Evolutionary conservation across 2,329 filamentous ascomycete species (phyloP).

Genomic region (Colletotrichum simmondsii): DNA sequence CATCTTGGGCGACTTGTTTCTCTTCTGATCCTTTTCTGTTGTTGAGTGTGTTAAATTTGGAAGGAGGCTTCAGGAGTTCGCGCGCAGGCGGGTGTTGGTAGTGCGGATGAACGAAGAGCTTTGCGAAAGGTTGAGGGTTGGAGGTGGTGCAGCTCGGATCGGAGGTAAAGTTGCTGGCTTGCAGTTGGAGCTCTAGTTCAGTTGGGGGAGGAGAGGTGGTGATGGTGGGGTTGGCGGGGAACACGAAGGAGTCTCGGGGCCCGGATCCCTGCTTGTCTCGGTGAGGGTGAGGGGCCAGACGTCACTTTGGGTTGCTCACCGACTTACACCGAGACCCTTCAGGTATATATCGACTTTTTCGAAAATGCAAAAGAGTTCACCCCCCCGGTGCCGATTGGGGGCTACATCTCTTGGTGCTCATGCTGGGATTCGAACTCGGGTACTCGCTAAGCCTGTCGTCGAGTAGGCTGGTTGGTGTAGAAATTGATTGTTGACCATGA

Average conservation of each 20-base stretch:
- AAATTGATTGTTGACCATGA: too few species aligned
- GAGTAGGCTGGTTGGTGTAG: too few species aligned
- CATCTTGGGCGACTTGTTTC: constrained; percentile 40
- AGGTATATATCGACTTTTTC: not conserved
- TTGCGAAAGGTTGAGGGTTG: not conserved
- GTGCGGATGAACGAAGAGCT: not conserved
- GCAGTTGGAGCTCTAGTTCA: constrained; percentile 13
- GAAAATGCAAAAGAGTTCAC: not conserved
- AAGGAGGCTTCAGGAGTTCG: not conserved
- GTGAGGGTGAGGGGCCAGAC: constrained; percentile 6
- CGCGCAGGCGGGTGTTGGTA: not conserved
- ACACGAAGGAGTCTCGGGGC: constrained; percentile 3
- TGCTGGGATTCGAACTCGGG: too few species aligned
- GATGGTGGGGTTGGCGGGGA: constrained; percentile 34
- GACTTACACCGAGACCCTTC: not conserved
- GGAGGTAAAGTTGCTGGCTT: constrained; percentile 4
- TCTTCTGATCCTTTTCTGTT: not conserved
- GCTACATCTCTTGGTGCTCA: too few species aligned
- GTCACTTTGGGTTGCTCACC: constrained; percentile 6
- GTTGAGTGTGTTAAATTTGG: not conserved
- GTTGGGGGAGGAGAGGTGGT: constrained; percentile 1
- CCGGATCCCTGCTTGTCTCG: constrained; percentile 21
- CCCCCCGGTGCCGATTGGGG: too few species aligned
- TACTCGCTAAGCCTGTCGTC: too few species aligned
- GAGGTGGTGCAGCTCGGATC: constrained; percentile 18